A percentile compares a stretch with the other conserved stretches of the same genome.
phyloP scores from a whole-genome alignment of 257 asterid species.

The Asclepias syriaca region DNA sequence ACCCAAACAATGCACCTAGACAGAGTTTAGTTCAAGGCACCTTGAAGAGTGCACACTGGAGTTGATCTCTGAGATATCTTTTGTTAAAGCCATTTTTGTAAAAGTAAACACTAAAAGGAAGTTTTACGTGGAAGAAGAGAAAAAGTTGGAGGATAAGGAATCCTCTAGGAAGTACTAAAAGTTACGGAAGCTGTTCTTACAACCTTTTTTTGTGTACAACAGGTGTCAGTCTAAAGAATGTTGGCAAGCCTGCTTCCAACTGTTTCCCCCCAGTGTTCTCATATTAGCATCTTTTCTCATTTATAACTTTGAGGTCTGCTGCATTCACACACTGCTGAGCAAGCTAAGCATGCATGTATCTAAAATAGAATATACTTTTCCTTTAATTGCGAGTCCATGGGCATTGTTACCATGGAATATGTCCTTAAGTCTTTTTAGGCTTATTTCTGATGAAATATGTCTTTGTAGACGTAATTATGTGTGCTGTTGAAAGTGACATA shows the following conservation, averaged over 20 bases:
- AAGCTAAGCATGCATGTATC: neutral
- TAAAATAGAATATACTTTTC: neutral
- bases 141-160: neutral
- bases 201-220: neutral
- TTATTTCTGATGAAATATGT: neutral
- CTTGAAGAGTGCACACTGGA: neutral
- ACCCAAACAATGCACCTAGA: neutral
- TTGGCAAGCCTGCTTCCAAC: neutral
- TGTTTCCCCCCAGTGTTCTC: neutral
- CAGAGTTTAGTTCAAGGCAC: neutral
- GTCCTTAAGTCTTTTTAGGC: neutral
- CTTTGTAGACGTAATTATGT: neutral
- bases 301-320: neutral
- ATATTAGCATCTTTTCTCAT: neutral
- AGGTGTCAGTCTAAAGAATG: neutral
- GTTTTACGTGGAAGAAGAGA: neutral
- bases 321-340: neutral
- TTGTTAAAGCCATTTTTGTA: neutral
- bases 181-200: neutral
- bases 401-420: neutral
- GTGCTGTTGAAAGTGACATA: neutral
- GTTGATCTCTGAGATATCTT: neutral
- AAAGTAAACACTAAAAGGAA: neutral
- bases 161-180: neutral
- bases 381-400: neutral